Evolutionary conservation across 2,329 filamentous ascomycete genomes (phyloP).

Genomic region (Hirsutella thompsonii): DNA sequence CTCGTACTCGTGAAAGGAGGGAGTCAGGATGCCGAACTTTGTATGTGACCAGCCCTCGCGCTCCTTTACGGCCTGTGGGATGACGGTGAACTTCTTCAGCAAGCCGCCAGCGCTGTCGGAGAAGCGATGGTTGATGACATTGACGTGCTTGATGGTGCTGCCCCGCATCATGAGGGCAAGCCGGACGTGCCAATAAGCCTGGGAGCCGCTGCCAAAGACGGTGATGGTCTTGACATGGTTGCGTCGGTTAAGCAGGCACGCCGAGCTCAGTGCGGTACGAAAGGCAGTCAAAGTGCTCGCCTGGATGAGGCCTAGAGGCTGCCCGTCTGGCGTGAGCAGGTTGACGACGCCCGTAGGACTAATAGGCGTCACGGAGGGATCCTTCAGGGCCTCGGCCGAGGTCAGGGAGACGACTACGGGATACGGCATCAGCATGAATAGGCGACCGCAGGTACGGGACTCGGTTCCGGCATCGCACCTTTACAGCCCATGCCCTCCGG

Average conservation of each 20-base stretch:
- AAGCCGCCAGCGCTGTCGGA: constrained; percentile 40
- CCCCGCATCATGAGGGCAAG: constrained; percentile 65
- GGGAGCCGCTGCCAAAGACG: constrained; percentile 78
- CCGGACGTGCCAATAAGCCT: constrained; percentile 91
- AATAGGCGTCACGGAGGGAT: constrained; percentile 19
- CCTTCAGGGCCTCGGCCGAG: constrained; percentile 21
- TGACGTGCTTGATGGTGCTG: constrained; percentile 60
- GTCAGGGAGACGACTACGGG: constrained; percentile 48
- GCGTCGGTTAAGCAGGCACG: constrained; percentile 53
- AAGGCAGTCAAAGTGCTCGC: constrained; percentile 68
- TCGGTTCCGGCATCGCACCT: constrained; percentile 21
- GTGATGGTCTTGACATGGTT: constrained; percentile 60
- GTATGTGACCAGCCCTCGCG: constrained; percentile 50
- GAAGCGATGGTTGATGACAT: constrained; percentile 71
- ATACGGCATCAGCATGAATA: background rate
- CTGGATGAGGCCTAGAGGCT: constrained; percentile 55
- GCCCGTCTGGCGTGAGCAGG: constrained; percentile 50
- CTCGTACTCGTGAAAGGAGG: constrained; percentile 53
- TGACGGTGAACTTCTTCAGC: constrained; percentile 32
- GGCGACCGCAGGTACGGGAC: background rate
- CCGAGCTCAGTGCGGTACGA: constrained; percentile 61
- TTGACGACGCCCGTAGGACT: constrained; percentile 55
- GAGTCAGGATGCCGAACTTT: constrained; percentile 58
- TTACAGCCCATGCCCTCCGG: constrained; percentile 56
- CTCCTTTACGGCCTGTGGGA: constrained; percentile 30